A percentile compares a stretch with the other conserved stretches of the same genome.
Evolutionary conservation across 306 rosid genomes (phyloP).

Genomic region (Bauhinia variegata): DNA sequence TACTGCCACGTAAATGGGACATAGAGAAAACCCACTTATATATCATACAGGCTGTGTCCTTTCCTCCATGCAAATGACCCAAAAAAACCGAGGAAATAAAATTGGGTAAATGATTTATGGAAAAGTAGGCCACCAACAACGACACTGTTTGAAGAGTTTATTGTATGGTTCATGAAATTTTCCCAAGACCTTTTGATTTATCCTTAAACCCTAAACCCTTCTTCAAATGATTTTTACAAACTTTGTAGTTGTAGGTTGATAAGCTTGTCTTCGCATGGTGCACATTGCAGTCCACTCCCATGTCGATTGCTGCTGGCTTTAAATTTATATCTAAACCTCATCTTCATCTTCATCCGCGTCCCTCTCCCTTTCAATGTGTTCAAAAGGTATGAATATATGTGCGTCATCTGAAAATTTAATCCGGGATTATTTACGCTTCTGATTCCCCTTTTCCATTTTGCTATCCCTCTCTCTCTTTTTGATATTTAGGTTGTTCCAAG

Average conservation of each 20-base stretch:
- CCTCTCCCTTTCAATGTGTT: conserved; percentile 47
- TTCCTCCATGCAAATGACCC: too few relatives aligned
- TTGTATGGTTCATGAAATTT: neutral
- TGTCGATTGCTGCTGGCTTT: conserved; percentile 49
- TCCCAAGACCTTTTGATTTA: neutral
- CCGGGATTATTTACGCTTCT: neutral
- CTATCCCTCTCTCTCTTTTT: neutral
- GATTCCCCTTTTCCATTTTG: neutral
- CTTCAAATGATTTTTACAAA: neutral
- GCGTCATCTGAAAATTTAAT: neutral
- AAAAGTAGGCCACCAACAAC: too few relatives aligned
- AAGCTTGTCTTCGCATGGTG: conserved; percentile 24
- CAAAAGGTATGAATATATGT: conserved; percentile 39
- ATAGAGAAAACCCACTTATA: too few relatives aligned
- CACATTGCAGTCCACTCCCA: conserved; percentile 29
- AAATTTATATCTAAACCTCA: conserved; percentile 42
- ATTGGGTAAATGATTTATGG: too few relatives aligned
- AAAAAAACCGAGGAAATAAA: too few relatives aligned
- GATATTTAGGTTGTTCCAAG: conserved; percentile 46
- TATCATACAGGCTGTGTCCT: too few relatives aligned
- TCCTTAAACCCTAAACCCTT: conserved; percentile 42
- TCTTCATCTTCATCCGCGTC: conserved; percentile 46
- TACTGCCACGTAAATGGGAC: too few relatives aligned
- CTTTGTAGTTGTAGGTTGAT: neutral
- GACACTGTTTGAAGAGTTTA: too few relatives aligned